Evolutionary conservation across 345 rosid genomes (phyloP), one percentile per base, ranked within the genome.

Genomic region (Cardamine occulta): DNA sequence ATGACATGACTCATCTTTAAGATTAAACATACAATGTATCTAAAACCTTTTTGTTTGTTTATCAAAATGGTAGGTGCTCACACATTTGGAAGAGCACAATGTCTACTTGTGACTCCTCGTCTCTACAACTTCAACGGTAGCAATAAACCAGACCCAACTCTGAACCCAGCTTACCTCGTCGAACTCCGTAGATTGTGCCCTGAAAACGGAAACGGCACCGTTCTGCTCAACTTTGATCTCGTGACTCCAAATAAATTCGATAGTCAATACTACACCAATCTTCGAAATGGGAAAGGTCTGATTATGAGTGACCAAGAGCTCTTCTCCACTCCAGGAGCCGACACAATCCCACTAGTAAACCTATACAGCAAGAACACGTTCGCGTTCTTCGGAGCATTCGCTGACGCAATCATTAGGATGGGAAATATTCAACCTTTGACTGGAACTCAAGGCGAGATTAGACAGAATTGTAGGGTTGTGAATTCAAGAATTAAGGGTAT

Each of bases 1-100:
- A 48, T 31, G 34, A 48, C 18, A 66, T 49, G 28, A 28, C 17
- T 37, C 42, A 37, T 37, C 42, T 37, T 9, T 37, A 9, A 37
- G 2, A 10, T 9, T 37, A 37, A 37, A 37, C 42, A 37, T 10
- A 10, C 8, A 66, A 32, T 6, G 37, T 34, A 19, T 24, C 57
- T 51, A 66, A 48, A 32, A 21, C 1, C 4, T 10, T 18, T 74
- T 39, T 35, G 3, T 8, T 5, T n/a, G n/a, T 6, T 7, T 32
- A 14, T 67, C 35, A 8, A 40, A 68, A 69, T 54, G 74, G 32
- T 71, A 89, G 91, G 94, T 63, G 94, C 77, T 14, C 91, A 89
- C 80, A 89, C 94, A 11, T 86, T 87, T 77, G 94, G 94, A 28
- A 66, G 83, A 67, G 87, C 90, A 13, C 83, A 67, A 54, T 89